Conservation (phyloP, 2,329 filamentous ascomycete species). For the Paramyrothecium sp. region DNA sequence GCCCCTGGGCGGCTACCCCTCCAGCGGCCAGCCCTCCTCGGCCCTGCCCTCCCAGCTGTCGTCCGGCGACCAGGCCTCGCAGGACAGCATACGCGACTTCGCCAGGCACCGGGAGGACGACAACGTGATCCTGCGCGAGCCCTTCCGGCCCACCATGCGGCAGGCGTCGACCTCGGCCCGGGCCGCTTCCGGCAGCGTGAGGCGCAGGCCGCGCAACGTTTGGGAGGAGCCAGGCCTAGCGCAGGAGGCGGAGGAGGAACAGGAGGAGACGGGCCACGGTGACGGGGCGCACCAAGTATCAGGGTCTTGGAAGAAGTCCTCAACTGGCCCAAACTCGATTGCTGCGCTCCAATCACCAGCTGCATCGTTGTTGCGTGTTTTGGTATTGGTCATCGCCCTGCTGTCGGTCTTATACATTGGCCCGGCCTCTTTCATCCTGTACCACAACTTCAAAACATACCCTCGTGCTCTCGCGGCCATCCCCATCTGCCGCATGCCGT, state of each 20-base stretch:
- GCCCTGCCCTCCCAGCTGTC: slow-evolving; percentile 46
- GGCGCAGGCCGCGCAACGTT: neutral
- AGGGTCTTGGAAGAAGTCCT: too few relatives aligned
- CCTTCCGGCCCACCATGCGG: slow-evolving; percentile 54
- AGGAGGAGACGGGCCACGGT: too few relatives aligned
- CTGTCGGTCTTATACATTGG: slow-evolving; percentile 58
- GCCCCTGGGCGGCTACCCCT: slow-evolving; percentile 30
- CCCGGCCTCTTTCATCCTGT: slow-evolving; percentile 56
- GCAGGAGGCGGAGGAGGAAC: slow-evolving; percentile 30
- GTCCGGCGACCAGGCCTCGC: slow-evolving; percentile 41
- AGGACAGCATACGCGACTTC: slow-evolving; percentile 57
- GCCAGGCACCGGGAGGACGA: slow-evolving; percentile 53
- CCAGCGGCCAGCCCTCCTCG: slow-evolving; percentile 34
- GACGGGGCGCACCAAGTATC: too few relatives aligned
- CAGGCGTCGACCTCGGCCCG: slow-evolving; percentile 22
- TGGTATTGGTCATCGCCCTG: slow-evolving; percentile 61
- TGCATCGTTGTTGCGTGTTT: slow-evolving; percentile 60
- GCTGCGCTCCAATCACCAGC: slow-evolving; percentile 16
- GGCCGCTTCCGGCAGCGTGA: slow-evolving; percentile 3
- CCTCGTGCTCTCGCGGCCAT: slow-evolving; percentile 62
- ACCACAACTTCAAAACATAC: slow-evolving; percentile 60
- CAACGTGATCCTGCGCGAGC: slow-evolving; percentile 51
- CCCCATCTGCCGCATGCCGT: slow-evolving; percentile 69
- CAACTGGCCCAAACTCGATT: too few relatives aligned
- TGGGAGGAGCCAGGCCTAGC: slow-evolving; percentile 27